A percentile compares a stretch with the other conserved stretches of the same genome.
Conservation (phyloP, 129 eudicot species). For the Scalesia atractyloides region DNA sequence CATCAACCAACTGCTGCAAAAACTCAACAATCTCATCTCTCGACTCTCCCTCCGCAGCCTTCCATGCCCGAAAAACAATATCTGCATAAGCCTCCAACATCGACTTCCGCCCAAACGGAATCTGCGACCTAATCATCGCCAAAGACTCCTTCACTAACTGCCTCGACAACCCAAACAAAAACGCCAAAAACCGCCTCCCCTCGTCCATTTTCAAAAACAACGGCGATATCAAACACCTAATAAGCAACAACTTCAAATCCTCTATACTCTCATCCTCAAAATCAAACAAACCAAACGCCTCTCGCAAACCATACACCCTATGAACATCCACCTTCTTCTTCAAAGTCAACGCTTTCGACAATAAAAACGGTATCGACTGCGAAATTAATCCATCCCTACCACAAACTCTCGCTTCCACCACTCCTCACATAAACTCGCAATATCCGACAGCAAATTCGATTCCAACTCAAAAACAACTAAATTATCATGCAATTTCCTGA, state of each 20-base stretch:
- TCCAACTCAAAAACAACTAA: conserved; percentile 75
- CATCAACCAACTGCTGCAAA: conserved; percentile 69
- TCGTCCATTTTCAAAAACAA: conserved; percentile 87
- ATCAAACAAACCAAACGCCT: conserved; percentile 79
- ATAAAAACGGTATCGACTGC: conserved; percentile 71
- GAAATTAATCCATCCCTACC: conserved; percentile 78
- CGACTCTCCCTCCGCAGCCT: conserved; percentile 52
- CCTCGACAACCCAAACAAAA: conserved; percentile 63
- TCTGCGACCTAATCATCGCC: conserved; percentile 87
- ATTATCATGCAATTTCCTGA: conserved; percentile 69
- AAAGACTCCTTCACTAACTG: conserved; percentile 79
- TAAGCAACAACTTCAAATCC: conserved; percentile 74
- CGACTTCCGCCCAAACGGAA: conserved; percentile 83
- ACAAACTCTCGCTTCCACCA: conserved; percentile 84
- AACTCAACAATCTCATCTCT: conserved; percentile 77
- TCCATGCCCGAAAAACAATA: conserved; percentile 89
- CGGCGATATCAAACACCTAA: conserved; percentile 83
- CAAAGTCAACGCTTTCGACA: conserved; percentile 78
- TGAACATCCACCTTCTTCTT: conserved; percentile 90
- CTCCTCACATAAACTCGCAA: conserved; percentile 78
- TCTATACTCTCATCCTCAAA: conserved; percentile 98
- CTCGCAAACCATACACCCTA: conserved; percentile 70
- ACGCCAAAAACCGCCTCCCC: conserved; percentile 73
- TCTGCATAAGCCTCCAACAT: conserved; percentile 95
- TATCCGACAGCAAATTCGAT: conserved; percentile 58